These are phyloP conservation scores for Arthrobotrys entomopaga DNA, from an alignment of 2,329 filamentous ascomycete genomes.

Conservation along the genomic window DNA sequence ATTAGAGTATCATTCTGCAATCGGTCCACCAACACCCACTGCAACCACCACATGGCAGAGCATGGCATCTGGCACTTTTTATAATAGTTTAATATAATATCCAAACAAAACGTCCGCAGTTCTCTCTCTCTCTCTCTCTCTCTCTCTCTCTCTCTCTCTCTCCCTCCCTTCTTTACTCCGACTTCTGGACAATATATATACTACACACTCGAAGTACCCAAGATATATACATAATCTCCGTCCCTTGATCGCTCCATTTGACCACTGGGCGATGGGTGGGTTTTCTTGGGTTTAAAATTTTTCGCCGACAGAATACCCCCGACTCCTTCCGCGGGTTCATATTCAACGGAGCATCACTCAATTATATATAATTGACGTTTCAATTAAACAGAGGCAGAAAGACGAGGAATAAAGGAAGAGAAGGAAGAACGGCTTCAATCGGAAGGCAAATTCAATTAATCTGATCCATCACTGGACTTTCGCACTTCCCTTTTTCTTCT, in stretches of 20 bases:
- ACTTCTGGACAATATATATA: neutral
- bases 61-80: too few species aligned
- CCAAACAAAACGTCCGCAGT: neutral
- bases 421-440: too few species aligned
- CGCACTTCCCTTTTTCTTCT: neutral
- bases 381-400: too few species aligned
- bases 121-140: neutral
- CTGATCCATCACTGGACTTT: neutral
- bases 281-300: conserved; percentile 16
- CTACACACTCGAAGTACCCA: too few species aligned
- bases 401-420: too few species aligned
- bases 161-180: neutral
- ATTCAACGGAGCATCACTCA: neutral
- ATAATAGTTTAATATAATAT: too few species aligned
- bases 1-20: neutral
- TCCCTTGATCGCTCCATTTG: conserved; percentile 7
- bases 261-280: conserved; percentile 4
- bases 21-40: conserved; percentile 4
- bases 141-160: neutral
- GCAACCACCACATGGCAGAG: too few species aligned
- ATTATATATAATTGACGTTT: neutral
- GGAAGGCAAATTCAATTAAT: neutral
- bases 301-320: conserved; percentile 26
- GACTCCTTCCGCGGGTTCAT: conserved; percentile 8
- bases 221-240: neutral